Evolutionary conservation across 2,329 filamentous ascomycete species (phyloP).

Genomic region (Chaetomiaceae sp.): DNA sequence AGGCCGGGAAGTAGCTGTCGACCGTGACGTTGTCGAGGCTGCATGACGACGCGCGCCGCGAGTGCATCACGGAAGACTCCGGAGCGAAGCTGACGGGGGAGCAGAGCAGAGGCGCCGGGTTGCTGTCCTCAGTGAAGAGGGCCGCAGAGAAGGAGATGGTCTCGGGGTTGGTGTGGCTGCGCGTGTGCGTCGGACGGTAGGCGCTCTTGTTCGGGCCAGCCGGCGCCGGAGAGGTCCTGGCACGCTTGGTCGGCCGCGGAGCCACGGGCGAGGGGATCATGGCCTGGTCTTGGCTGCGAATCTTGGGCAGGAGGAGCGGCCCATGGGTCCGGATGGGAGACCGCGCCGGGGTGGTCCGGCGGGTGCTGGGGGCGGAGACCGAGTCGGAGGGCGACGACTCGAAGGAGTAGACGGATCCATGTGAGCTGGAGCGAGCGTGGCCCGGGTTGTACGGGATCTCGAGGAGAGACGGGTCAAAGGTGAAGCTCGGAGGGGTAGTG

Average conservation of each 20-base stretch:
- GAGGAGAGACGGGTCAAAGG: conserved; percentile 54
- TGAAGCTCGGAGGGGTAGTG: conserved; percentile 47
- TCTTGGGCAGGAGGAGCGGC: conserved; percentile 77
- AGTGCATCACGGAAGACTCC: conserved; percentile 40
- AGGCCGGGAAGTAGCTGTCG: conserved; percentile 79
- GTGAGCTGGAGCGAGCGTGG: conserved; percentile 61
- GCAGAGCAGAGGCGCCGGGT: conserved; percentile 51
- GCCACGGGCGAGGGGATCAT: conserved; percentile 58
- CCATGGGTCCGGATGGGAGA: conserved; percentile 75
- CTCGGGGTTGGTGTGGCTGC: conserved; percentile 61
- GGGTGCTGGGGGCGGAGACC: conserved; percentile 50
- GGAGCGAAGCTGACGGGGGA: conserved; percentile 58
- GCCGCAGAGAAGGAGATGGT: conserved; percentile 41
- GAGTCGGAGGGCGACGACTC: conserved; percentile 64
- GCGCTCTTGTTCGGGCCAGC: conserved; percentile 27
- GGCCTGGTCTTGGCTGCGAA: conserved; percentile 77
- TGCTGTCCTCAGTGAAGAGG: conserved; percentile 36
- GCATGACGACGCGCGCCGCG: conserved; percentile 61
- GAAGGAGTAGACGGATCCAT: conserved; percentile 63
- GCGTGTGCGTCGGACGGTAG: conserved; percentile 46
- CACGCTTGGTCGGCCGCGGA: conserved; percentile 50
- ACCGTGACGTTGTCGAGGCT: conserved; percentile 63
- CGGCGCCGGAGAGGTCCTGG: conserved; percentile 49
- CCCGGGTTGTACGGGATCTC: conserved; percentile 50
- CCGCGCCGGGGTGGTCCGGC: conserved; percentile 62